Percentiles rank a stretch among this genome's conserved stretches.
Conservation (phyloP, 495 filamentous ascomycete species). For the Parathielavia hyrcaniae region DNA sequence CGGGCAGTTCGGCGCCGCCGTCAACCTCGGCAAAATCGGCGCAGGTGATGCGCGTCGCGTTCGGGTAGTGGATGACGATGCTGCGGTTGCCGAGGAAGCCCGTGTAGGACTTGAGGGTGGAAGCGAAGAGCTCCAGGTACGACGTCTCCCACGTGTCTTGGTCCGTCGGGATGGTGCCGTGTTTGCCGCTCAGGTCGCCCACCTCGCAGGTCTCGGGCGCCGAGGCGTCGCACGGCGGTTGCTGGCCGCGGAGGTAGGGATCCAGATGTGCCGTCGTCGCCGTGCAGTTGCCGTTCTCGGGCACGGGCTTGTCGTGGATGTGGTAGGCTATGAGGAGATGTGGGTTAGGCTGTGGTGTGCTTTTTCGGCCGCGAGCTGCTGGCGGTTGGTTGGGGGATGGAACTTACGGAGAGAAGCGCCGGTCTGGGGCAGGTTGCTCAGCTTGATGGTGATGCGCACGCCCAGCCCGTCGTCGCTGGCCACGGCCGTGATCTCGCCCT, state of each 20-base stretch:
- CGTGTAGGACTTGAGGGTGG: constrained; percentile 48
- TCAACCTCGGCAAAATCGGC: constrained; percentile 53
- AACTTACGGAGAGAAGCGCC: constrained; percentile 67
- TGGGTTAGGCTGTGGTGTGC: constrained; percentile 3
- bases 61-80: constrained; percentile 66
- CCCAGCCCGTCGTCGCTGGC: constrained; percentile 54
- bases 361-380: background rate
- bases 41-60: constrained; percentile 65
- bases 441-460: constrained; percentile 52
- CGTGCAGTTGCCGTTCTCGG: constrained; percentile 71
- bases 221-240: constrained; percentile 54
- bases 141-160: constrained; percentile 37
- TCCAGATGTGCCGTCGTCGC: constrained; percentile 57
- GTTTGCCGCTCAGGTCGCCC: constrained; percentile 79
- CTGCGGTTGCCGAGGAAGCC: constrained; percentile 76
- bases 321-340: constrained; percentile 61
- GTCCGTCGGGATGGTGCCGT: constrained; percentile 53
- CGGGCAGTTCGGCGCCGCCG: constrained; percentile 10
- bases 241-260: constrained; percentile 54
- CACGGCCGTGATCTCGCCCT: constrained; percentile 55
- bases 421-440: constrained; percentile 59
- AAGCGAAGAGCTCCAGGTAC: constrained; percentile 65
- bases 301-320: constrained; percentile 69
- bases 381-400: background rate
- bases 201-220: constrained; percentile 68